phyloP scores from a whole-genome alignment of 306 rosid species.

The Medicago arabica region DNA sequence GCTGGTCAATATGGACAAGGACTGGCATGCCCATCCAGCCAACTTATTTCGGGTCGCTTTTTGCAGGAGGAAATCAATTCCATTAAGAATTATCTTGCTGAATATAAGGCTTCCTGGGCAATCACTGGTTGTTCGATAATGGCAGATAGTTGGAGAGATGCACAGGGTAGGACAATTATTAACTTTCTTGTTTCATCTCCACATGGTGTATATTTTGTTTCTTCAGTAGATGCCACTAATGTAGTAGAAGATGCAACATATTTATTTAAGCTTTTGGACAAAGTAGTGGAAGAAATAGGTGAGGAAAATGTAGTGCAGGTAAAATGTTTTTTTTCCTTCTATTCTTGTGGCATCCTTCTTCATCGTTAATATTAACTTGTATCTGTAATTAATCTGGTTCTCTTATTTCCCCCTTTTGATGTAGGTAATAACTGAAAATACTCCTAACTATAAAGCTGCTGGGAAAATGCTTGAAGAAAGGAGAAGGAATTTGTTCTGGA shows the following conservation, averaged over 20 bases:
- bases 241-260: conserved; percentile 69
- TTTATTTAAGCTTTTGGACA: conserved; percentile 84
- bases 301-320: conserved; percentile 96
- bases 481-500: conserved; percentile 88
- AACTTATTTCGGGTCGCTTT: conserved; percentile 68
- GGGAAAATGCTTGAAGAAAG: conserved; percentile 95
- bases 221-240: conserved; percentile 79
- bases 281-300: conserved; percentile 86
- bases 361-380: conserved; percentile 37
- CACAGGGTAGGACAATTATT: conserved; percentile 67
- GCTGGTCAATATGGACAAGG: conserved; percentile 86
- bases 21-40: conserved; percentile 75
- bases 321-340: conserved; percentile 50
- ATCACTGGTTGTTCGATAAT: conserved; percentile 85
- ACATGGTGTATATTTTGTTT: conserved; percentile 80
- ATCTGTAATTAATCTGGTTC: conserved; percentile 34
- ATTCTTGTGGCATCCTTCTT: conserved; percentile 40
- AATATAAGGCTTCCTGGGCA: conserved; percentile 87
- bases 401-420: conserved; percentile 41
- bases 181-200: conserved; percentile 89
- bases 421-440: conserved; percentile 85
- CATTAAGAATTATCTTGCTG: conserved; percentile 69
- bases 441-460: conserved; percentile 75
- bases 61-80: conserved; percentile 78
- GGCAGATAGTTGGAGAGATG: conserved; percentile 88